phyloP scores from a whole-genome alignment of 116 monocot species.

The Cymodocea nodosa region DNA sequence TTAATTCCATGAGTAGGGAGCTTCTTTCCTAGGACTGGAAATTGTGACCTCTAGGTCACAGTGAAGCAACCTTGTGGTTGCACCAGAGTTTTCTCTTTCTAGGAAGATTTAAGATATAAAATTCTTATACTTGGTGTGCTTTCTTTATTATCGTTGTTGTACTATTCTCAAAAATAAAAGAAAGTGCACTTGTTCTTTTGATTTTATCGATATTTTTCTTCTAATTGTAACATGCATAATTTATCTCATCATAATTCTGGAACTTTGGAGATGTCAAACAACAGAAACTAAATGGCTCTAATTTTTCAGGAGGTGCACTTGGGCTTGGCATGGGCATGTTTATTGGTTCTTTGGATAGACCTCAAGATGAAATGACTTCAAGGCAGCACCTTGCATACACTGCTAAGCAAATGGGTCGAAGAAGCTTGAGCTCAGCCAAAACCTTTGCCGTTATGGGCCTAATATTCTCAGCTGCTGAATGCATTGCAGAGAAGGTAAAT shows the following conservation, averaged over 20 bases:
- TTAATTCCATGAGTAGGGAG: too few species aligned
- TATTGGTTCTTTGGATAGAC: constrained; percentile 87
- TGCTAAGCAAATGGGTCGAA: constrained; percentile 95
- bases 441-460: constrained; percentile 95
- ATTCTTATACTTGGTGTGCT: too few species aligned
- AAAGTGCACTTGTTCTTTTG: too few species aligned
- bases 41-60: neutral
- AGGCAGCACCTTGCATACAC: constrained; percentile 62
- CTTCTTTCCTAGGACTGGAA: neutral
- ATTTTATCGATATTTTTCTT: too few species aligned
- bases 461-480: constrained; percentile 89
- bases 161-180: too few species aligned
- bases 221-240: too few species aligned
- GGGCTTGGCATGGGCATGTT: constrained; percentile 85
- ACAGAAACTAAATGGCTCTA: neutral
- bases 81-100: too few species aligned
- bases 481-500: constrained; percentile 77
- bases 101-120: too few species aligned
- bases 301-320: constrained; percentile 60
- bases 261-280: too few species aligned
- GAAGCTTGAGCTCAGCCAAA: constrained; percentile 72
- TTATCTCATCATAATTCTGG: too few species aligned
- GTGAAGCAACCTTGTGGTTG: too few species aligned
- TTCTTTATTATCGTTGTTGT: too few species aligned
- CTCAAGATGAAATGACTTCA: constrained; percentile 64